Evolutionary conservation across 345 rosid species (phyloP).

Genomic region (Eucalyptus cloeziana): DNA sequence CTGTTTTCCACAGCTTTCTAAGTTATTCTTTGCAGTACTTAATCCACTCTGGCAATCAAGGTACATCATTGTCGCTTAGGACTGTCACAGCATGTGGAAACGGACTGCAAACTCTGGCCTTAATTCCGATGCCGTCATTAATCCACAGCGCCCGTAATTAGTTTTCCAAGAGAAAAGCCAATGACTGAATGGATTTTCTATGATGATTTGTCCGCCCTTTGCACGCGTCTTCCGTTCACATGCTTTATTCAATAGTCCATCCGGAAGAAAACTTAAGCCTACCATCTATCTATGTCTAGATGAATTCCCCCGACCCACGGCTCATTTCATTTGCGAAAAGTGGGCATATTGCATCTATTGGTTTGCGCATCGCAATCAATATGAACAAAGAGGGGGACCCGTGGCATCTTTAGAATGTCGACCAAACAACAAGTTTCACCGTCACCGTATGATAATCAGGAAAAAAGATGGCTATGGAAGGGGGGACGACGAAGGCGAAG

Average conservation of each 20-base stretch:
- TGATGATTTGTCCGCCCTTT: neutral
- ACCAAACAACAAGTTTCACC: neutral
- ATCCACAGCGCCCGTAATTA: too few species aligned
- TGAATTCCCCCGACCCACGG: neutral
- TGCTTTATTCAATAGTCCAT: neutral
- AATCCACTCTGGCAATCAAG: neutral
- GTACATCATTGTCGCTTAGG: too few species aligned
- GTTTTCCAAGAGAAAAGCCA: too few species aligned
- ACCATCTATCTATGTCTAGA: neutral
- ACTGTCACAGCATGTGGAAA: too few species aligned
- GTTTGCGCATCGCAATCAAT: neutral
- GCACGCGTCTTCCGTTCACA: rapidly evolving
- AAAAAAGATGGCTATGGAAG: neutral
- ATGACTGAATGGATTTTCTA: too few species aligned
- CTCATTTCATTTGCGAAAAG: neutral
- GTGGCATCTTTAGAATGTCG: neutral
- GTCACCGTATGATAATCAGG: neutral
- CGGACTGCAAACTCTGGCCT: too few species aligned
- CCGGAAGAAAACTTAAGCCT: neutral
- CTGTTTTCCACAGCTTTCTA: slow-evolving; percentile 3
- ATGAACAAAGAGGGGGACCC: neutral
- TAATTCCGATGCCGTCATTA: too few species aligned
- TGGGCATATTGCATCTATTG: neutral
- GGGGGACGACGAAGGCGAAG: neutral
- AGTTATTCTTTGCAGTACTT: neutral